phyloP scores from a whole-genome alignment of 2,329 filamentous ascomycete species.

The Thielaviopsis punctulata region DNA sequence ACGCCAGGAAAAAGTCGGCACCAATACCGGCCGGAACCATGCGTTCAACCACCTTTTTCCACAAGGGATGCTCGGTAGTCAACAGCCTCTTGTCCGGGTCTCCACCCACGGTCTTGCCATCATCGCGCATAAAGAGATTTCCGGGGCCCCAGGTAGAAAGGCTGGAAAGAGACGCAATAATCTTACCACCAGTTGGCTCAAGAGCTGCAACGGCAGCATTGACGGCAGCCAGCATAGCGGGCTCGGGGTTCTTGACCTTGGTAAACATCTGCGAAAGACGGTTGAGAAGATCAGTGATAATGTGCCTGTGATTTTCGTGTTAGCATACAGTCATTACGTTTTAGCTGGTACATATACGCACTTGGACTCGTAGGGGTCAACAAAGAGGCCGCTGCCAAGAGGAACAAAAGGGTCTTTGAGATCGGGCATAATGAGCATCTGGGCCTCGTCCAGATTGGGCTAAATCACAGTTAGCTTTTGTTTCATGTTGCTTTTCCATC shows the following conservation, averaged over 20 bases:
- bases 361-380: constrained; percentile 83
- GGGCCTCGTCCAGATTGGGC: constrained; percentile 65
- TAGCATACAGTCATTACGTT: constrained; percentile 13
- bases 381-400: constrained; percentile 78
- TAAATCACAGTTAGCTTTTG: constrained; percentile 19
- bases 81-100: constrained; percentile 88
- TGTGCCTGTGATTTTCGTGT: constrained; percentile 30
- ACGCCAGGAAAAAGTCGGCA: constrained; percentile 84
- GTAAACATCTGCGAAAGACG: constrained; percentile 76
- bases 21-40: constrained; percentile 79
- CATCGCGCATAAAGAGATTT: constrained; percentile 68
- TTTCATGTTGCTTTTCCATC: not conserved
- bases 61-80: constrained; percentile 74
- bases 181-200: constrained; percentile 76
- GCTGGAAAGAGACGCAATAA: constrained; percentile 73
- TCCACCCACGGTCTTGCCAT: constrained; percentile 67
- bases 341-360: constrained; percentile 19
- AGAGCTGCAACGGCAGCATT: constrained; percentile 73
- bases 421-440: constrained; percentile 98
- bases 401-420: constrained; percentile 93
- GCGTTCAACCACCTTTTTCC: constrained; percentile 71
- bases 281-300: constrained; percentile 75
- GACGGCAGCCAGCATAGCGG: constrained; percentile 67
- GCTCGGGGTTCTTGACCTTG: constrained; percentile 75
- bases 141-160: constrained; percentile 86